Percentiles rank a stretch among this genome's conserved stretches.
These are phyloP conservation scores for Eucalyptus lansdowneana DNA, from an alignment of 345 rosid genomes.

Conservation along the genomic window DNA sequence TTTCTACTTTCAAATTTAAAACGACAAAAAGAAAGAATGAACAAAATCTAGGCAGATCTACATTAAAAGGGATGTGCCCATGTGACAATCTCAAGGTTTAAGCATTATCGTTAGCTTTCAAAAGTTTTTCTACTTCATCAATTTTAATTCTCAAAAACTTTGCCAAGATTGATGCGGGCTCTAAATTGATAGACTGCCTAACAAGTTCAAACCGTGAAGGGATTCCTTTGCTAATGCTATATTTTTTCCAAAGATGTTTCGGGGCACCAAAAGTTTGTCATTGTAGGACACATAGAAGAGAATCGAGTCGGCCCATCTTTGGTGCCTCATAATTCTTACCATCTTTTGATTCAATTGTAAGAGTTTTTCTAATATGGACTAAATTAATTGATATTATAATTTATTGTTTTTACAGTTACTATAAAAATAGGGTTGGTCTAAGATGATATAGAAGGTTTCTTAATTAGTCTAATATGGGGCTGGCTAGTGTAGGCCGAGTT, in stretches of 20 bases:
- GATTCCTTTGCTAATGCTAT: background rate
- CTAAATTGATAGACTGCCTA: background rate
- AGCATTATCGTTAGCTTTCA: background rate
- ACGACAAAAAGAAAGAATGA: background rate
- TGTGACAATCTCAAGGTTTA: background rate
- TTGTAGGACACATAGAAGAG: background rate
- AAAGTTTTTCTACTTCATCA: background rate
- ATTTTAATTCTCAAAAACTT: background rate
- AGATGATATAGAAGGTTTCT: too few species aligned
- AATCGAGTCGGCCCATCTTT: background rate
- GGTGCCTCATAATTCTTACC: background rate
- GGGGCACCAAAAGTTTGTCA: background rate
- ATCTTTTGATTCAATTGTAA: too few species aligned
- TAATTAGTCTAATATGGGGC: too few species aligned
- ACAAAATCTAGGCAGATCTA: background rate
- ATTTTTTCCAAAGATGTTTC: background rate
- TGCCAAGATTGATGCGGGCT: background rate
- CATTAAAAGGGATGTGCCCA: background rate
- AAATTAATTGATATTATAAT: too few species aligned
- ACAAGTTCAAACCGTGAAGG: background rate
- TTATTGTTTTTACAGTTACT: too few species aligned
- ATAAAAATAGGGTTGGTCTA: rapidly evolving
- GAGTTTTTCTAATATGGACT: too few species aligned
- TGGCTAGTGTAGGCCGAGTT: too few species aligned
- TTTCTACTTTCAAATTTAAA: background rate